Evolutionary conservation across 2,329 filamentous ascomycete species (phyloP).

Genomic region (Epichloe sylvatica): DNA sequence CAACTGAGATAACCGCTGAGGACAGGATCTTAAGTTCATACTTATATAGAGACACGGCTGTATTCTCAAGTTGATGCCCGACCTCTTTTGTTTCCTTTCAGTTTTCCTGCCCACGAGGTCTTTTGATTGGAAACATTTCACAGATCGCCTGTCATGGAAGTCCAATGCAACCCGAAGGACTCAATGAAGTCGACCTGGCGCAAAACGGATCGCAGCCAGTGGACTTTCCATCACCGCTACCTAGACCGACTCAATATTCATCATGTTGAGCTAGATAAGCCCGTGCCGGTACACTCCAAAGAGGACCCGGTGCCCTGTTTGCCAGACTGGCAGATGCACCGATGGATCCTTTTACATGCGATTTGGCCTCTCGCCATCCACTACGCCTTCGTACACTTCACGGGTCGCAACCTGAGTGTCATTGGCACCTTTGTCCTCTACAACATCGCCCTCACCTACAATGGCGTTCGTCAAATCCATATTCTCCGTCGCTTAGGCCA

Average conservation of each 20-base stretch:
- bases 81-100: background rate
- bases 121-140: background rate
- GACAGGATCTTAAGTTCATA: background rate
- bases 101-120: background rate
- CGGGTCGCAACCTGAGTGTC: constrained; percentile 10
- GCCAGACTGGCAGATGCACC: constrained; percentile 15
- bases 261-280: constrained; percentile 6
- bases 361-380: constrained; percentile 1
- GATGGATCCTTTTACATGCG: constrained; percentile 17
- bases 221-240: constrained; percentile 9
- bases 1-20: background rate
- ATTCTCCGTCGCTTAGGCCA: constrained; percentile 19
- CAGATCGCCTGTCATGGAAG: background rate
- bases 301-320: constrained; percentile 19
- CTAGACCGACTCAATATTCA: constrained; percentile 9
- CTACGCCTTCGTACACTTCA: constrained; percentile 14
- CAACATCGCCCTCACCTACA: constrained; percentile 16
- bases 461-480: constrained; percentile 18
- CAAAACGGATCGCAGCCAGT: constrained; percentile 5
- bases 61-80: background rate
- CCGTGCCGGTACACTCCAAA: constrained; percentile 18
- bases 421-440: constrained; percentile 13
- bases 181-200: constrained; percentile 14
- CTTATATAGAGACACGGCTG: background rate
- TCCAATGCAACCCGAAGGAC: constrained; percentile 9